Conservation (phyloP, 352 stramenopile species). For the Pythium oligandrum region DNA sequence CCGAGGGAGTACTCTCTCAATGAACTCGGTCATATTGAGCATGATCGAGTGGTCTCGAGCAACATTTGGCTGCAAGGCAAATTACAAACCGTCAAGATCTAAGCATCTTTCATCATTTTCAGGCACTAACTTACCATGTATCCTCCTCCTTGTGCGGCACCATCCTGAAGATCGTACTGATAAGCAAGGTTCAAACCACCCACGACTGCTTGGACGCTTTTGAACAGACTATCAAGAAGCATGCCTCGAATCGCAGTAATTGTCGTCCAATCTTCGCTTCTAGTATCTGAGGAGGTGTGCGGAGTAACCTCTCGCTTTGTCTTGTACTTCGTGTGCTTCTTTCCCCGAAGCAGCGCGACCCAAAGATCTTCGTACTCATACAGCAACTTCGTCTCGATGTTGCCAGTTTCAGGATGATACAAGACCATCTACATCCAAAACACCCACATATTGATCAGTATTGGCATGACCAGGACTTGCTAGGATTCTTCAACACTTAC, state of each 20-base stretch:
- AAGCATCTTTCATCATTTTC: neutral
- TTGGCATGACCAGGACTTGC: too few species aligned
- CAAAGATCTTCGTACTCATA: slow-evolving; percentile 79
- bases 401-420: slow-evolving; percentile 75
- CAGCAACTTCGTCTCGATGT: slow-evolving; percentile 60
- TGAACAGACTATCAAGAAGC: slow-evolving; percentile 51
- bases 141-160: slow-evolving; percentile 28
- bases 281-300: too few species aligned
- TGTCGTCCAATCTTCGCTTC: too few species aligned
- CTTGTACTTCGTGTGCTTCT: slow-evolving; percentile 14
- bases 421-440: slow-evolving; percentile 29
- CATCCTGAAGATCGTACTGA: slow-evolving; percentile 45
- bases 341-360: slow-evolving; percentile 34
- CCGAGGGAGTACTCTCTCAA: slow-evolving; percentile 46
- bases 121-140: slow-evolving; percentile 42
- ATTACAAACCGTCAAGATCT: neutral
- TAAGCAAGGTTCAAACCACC: slow-evolving; percentile 63
- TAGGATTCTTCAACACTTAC: slow-evolving; percentile 14
- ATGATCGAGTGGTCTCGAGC: slow-evolving; percentile 77
- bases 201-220: slow-evolving; percentile 42
- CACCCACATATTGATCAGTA: too few species aligned
- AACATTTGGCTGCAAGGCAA: slow-evolving; percentile 39
- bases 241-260: slow-evolving; percentile 18
- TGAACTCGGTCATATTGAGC: slow-evolving; percentile 74
- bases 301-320: slow-evolving; percentile 4